These are phyloP conservation scores for Vitis hybrid DNA, from an alignment of 177 flowering plant genomes.

Conservation along the genomic window DNA sequence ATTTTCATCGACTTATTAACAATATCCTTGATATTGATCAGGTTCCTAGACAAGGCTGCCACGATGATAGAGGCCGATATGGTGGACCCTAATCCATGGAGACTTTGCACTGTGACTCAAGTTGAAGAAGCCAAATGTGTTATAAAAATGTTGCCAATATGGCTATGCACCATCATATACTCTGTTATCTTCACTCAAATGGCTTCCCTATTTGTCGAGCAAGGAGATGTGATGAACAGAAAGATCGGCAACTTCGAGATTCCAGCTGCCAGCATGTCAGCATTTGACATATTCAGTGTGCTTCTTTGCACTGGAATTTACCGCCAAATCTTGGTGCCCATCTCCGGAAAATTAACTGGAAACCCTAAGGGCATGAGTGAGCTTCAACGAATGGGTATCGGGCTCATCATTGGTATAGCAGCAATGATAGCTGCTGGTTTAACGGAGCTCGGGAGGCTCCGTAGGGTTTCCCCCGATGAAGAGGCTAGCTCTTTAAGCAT, in stretches of 20 bases:
- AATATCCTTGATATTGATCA: constrained; percentile 9
- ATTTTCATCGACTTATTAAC: too few species aligned
- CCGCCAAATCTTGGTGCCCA: constrained; percentile 46
- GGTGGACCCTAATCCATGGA: constrained; percentile 44
- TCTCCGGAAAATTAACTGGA: constrained; percentile 41
- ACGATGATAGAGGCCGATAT: constrained; percentile 46
- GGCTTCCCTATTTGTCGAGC: constrained; percentile 89
- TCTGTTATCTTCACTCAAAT: constrained; percentile 85
- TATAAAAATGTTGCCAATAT: constrained; percentile 66
- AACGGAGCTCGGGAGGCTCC: constrained; percentile 54
- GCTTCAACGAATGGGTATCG: constrained; percentile 81
- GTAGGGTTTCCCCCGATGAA: constrained; percentile 22
- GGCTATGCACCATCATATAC: constrained; percentile 83
- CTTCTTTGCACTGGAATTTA: constrained; percentile 57
- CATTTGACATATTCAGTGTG: constrained; percentile 72
- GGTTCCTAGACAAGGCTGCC: constrained; percentile 87
- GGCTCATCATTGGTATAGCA: constrained; percentile 59
- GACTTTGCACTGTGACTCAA: constrained; percentile 76
- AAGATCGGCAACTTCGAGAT: constrained; percentile 44
- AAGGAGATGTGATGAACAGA: constrained; percentile 70
- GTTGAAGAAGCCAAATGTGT: constrained; percentile 87
- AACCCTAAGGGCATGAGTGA: constrained; percentile 64
- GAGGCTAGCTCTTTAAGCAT: constrained; percentile 51
- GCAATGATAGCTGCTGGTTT: constrained; percentile 76
- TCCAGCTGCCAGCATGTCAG: constrained; percentile 85